phyloP scores from a whole-genome alignment of 1,284 basidiomycete species.

The Mycena citricolor region DNA sequence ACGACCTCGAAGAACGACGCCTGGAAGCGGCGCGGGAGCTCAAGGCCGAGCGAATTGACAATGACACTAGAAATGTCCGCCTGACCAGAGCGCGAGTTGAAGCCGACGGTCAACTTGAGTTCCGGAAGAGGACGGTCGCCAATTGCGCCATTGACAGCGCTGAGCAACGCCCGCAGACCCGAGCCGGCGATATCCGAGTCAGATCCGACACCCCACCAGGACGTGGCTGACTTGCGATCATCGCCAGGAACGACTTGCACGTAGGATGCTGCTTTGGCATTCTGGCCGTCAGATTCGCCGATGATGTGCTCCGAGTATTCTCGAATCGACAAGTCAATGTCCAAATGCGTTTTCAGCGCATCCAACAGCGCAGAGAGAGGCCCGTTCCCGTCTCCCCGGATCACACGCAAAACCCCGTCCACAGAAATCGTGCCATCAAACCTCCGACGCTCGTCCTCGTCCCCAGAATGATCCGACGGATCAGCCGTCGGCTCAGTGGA shows the following conservation, averaged over 20 bases:
- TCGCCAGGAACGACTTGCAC: slow-evolving; percentile 82
- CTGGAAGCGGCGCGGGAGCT: slow-evolving; percentile 91
- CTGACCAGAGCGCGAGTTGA: slow-evolving; percentile 65
- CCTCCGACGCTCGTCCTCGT: slow-evolving; percentile 63
- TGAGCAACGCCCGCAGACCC: slow-evolving; percentile 89
- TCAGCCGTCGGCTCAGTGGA: slow-evolving; percentile 52
- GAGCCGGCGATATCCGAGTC: slow-evolving; percentile 93
- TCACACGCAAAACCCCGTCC: slow-evolving; percentile 78
- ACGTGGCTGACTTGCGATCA: slow-evolving; percentile 56
- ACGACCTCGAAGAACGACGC: slow-evolving; percentile 92
- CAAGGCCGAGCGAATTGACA: slow-evolving; percentile 83
- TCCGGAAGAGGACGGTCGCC: slow-evolving; percentile 48
- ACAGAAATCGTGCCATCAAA: slow-evolving; percentile 87
- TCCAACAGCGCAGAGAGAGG: slow-evolving; percentile 91
- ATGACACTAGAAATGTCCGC: slow-evolving; percentile 87
- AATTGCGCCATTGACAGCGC: slow-evolving; percentile 81
- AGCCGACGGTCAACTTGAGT: slow-evolving; percentile 70
- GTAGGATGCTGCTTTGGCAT: slow-evolving; percentile 90
- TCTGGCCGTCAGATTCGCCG: slow-evolving; percentile 67
- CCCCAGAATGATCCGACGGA: slow-evolving; percentile 35
- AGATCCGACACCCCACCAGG: slow-evolving; percentile 95
- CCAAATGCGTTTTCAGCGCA: slow-evolving; percentile 80
- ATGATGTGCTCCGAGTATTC: slow-evolving; percentile 96
- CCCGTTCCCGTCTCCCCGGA: slow-evolving; percentile 92
- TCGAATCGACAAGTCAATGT: slow-evolving; percentile 81